These are phyloP conservation scores for Lodderomyces theae DNA, from an alignment of 1,139 yeast species.

Conservation along the genomic window DNA sequence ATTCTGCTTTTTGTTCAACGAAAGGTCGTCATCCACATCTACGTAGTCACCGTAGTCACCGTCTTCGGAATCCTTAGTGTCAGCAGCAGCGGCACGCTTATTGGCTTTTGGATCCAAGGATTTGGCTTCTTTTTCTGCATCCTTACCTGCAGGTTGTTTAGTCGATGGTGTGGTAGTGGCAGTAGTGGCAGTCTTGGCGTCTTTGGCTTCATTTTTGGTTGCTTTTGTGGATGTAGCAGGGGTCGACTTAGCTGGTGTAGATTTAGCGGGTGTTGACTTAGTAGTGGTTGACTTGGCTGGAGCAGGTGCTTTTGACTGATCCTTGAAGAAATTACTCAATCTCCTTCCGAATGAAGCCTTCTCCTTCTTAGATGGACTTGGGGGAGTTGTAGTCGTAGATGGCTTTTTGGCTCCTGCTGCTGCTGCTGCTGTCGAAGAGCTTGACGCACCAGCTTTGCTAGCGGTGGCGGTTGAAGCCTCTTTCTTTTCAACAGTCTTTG, in stretches of 20 bases:
- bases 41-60: conserved; percentile 14
- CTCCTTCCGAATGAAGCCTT: conserved; percentile 13
- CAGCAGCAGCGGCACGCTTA: not conserved
- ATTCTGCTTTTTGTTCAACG: conserved; percentile 23
- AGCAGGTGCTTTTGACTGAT: conserved; percentile 6
- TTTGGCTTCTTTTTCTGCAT: conserved; percentile 14
- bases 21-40: conserved; percentile 25
- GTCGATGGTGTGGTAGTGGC: conserved; percentile 4
- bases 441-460: conserved; percentile 3
- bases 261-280: not conserved
- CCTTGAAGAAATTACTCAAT: conserved; percentile 15
- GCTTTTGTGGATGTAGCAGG: conserved; percentile 1
- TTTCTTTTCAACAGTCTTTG: conserved; percentile 4
- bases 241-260: not conserved
- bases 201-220: not conserved
- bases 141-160: conserved; percentile 15
- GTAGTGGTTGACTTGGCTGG: conserved; percentile 6
- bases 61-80: conserved; percentile 7
- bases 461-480: conserved; percentile 8
- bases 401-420: not conserved
- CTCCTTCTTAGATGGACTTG: conserved; percentile 1
- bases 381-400: not conserved
- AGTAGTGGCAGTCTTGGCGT: conserved; percentile 3
- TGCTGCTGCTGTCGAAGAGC: not conserved
- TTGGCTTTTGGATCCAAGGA: not conserved